Evolutionary conservation across 345 rosid genomes (phyloP), one percentile per base, ranked within the genome.

Genomic region (Acer yangbiense): DNA sequence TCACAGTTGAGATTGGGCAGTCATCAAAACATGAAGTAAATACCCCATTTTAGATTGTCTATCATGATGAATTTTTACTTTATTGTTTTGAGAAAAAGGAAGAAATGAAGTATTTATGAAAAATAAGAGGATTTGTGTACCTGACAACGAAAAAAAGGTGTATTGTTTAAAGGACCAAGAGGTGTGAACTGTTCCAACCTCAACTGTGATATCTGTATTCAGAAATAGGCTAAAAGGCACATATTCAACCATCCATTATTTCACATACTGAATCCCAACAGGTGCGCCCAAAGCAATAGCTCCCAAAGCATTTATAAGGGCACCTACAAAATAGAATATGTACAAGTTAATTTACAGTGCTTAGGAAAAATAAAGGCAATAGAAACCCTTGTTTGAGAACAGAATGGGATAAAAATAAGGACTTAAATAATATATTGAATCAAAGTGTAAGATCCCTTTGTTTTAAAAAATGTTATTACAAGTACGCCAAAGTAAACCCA

Each of bases 241-340:
- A 14, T 41, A 75, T 52, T 21, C 23, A 20, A 75, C 66, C 29
- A 20, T 65, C 68, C 71, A 77, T 46, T 69, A 68, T 21, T 66
- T 57, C 69, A 90, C 92, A 71, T 91, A 93, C 97, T 87, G 87
- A 64, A 83, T 67, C 73, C 96, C 94, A 68, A 93, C 83, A 60
- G 97, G 98, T 76, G 97, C 93, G 21, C 97, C 98, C 86, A 96
- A 83, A 71, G 87, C 89, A 81, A 94, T 72, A 41, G 97, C 97
- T 87, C 96, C 97, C 77, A 91, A 69, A 68, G 91, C 92, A 86
- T 90, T 92, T 35, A 88, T 10, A 9, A 91, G 52, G 74, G 97
- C 97, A 62, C 98, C 99, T 95, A 44, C 70, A 85, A 27, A 65
- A 20, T 35, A 72, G 41, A 74, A 68, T 17, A 60, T 3, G 32